Evolutionary conservation across 1,139 yeast species (phyloP).

Genomic region (Pichia norvegensis): DNA sequence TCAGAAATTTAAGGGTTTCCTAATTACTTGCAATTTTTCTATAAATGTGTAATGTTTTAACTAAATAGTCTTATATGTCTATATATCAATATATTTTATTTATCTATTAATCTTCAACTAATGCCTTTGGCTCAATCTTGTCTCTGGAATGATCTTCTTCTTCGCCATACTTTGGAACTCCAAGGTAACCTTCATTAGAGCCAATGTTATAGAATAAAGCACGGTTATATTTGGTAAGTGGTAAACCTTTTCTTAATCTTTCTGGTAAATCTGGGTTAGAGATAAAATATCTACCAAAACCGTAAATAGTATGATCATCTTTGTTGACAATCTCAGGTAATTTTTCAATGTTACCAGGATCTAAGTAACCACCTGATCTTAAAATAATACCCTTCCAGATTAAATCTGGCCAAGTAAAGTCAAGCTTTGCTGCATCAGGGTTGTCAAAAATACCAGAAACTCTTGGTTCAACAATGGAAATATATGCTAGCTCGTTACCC

Average conservation of each 20-base stretch:
- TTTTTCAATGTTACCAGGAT: constrained; percentile 4
- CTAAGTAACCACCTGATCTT: constrained; percentile 15
- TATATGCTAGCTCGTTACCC: constrained; percentile 35
- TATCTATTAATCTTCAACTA: constrained; percentile 3
- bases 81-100: too few relatives aligned
- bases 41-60: too few relatives aligned
- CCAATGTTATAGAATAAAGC: constrained; percentile 30
- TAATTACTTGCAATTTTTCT: too few relatives aligned
- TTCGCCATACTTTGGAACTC: constrained; percentile 11
- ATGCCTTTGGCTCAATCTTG: constrained; percentile 6
- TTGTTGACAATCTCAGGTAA: constrained; percentile 6
- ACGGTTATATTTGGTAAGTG: constrained; percentile 35
- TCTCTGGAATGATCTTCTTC: constrained; percentile 10
- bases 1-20: too few relatives aligned
- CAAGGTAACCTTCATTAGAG: constrained; percentile 20
- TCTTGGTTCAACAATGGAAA: constrained; percentile 38
- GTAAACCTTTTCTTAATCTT: constrained; percentile 39
- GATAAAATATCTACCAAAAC: constrained; percentile 38
- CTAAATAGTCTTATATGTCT: too few relatives aligned
- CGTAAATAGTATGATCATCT: constrained; percentile 16
- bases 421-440: constrained; percentile 4
- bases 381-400: constrained; percentile 13
- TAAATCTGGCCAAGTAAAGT: constrained; percentile 12
- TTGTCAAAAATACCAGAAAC: constrained; percentile 17
- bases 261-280: constrained; percentile 47